phyloP scores from a whole-genome alignment of 805 yeast species.

The Candida ficus region DNA sequence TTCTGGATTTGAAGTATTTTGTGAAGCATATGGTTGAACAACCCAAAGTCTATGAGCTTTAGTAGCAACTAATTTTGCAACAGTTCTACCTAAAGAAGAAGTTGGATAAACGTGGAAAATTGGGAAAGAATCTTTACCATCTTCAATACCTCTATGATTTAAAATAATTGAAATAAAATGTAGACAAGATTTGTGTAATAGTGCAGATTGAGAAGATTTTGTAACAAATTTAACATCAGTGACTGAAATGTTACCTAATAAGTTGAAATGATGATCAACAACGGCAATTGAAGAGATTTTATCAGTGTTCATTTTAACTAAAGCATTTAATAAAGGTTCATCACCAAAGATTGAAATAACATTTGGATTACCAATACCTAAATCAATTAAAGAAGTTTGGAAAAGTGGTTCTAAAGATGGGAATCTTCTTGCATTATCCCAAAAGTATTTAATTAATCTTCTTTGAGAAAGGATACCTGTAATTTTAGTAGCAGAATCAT shows the following conservation, averaged over 20 bases:
- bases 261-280: constrained; percentile 67
- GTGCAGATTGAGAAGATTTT: constrained; percentile 78
- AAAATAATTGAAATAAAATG: constrained; percentile 85
- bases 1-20: constrained; percentile 20
- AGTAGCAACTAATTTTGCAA: constrained; percentile 95
- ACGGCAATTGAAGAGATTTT: constrained; percentile 91
- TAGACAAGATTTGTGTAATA: constrained; percentile 76
- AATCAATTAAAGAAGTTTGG: constrained; percentile 60
- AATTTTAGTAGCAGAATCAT: constrained; percentile 45
- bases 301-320: constrained; percentile 75
- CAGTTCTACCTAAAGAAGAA: constrained; percentile 78
- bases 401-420: constrained; percentile 73
- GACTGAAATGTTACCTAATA: constrained; percentile 89
- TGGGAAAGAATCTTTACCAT: constrained; percentile 95
- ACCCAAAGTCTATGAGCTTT: constrained; percentile 88
- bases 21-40: constrained; percentile 49
- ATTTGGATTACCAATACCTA: constrained; percentile 66
- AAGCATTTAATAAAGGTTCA: constrained; percentile 80
- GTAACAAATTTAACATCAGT: constrained; percentile 91
- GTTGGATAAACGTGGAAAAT: constrained; percentile 85
- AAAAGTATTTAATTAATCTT: constrained; percentile 72
- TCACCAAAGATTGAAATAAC: constrained; percentile 86
- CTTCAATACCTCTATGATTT: constrained; percentile 83
- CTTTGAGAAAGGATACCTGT: constrained; percentile 90
- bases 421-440: constrained; percentile 91